phyloP scores from a whole-genome alignment of 1,284 basidiomycete genomes.

The Coniferiporia weirii region DNA sequence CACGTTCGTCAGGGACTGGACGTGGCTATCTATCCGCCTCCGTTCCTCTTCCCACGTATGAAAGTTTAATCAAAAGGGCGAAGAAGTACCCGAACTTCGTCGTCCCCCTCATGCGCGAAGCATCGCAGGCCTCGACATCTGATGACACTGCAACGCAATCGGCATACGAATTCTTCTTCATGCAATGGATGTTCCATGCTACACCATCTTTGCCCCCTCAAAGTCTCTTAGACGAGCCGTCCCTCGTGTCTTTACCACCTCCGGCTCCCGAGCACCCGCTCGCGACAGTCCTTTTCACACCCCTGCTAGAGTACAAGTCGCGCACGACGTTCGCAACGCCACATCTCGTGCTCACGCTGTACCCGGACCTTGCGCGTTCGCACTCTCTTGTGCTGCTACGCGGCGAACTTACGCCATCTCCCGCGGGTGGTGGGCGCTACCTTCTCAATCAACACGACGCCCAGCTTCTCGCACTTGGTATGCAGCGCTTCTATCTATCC shows the following conservation, averaged over 20 bases:
- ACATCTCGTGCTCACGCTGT: conserved; percentile 86
- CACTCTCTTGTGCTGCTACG: conserved; percentile 86
- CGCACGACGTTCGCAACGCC: conserved; percentile 87
- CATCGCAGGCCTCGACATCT: conserved; percentile 24
- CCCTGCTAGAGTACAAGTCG: conserved; percentile 91
- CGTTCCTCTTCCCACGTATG: conserved; percentile 70
- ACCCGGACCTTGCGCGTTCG: conserved; percentile 80
- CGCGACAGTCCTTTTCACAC: conserved; percentile 85
- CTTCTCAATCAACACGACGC: conserved; percentile 76
- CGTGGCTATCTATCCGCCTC: conserved; percentile 80
- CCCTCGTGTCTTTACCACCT: conserved; percentile 28
- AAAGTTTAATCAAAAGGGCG: conserved; percentile 52
- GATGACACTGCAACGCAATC: conserved; percentile 32
- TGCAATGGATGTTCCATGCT: conserved; percentile 82
- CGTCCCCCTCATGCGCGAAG: conserved; percentile 63
- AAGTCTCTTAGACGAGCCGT: conserved; percentile 34
- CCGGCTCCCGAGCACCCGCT: conserved; percentile 36
- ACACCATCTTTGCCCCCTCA: conserved; percentile 47
- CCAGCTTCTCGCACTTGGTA: conserved; percentile 68
- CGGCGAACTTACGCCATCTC: conserved; percentile 82
- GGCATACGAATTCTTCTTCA: conserved; percentile 82
- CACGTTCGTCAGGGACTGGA: conserved; percentile 70
- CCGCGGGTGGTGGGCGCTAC: conserved; percentile 42
- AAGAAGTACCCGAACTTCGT: conserved; percentile 71
- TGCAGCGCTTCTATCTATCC: conserved; percentile 79